These are phyloP conservation scores for Lachancea meyersii DNA, from an alignment of 805 yeast species.

Conservation along the genomic window DNA sequence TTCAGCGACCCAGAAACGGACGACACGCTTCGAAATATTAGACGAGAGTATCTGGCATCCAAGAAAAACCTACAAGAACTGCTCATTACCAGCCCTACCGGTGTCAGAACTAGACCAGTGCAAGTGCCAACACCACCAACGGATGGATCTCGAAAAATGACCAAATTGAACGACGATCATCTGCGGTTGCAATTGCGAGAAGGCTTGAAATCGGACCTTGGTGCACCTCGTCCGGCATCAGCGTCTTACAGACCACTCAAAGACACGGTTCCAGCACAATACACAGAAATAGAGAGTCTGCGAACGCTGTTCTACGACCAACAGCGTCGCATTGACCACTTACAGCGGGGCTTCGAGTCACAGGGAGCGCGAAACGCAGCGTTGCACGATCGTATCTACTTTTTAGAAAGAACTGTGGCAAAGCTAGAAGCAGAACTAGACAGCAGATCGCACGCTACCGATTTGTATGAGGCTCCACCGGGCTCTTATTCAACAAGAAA, in stretches of 20 bases:
- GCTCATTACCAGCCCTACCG: constrained; percentile 15
- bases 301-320: constrained; percentile 19
- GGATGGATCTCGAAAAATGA: background rate
- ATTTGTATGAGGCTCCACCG: background rate
- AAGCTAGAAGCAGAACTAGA: constrained; percentile 19
- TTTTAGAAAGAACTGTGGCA: constrained; percentile 15
- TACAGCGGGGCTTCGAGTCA: constrained; percentile 16
- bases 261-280: background rate
- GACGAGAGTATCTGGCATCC: constrained; percentile 26
- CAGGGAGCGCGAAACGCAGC: constrained; percentile 14
- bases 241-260: constrained; percentile 1
- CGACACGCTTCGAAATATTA: constrained; percentile 28
- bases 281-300: constrained; percentile 7
- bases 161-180: constrained; percentile 8
- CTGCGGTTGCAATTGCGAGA: constrained; percentile 12
- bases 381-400: constrained; percentile 13
- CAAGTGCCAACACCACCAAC: constrained; percentile 6
- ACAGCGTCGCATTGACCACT: constrained; percentile 16
- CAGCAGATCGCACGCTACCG: background rate
- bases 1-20: constrained; percentile 25
- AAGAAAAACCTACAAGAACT: constrained; percentile 24
- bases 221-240: background rate
- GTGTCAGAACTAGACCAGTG: background rate
- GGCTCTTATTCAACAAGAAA: background rate
- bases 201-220: constrained; percentile 1